A percentile compares a stretch with the other conserved stretches of the same genome.
These are phyloP conservation scores for Saitozyma podzolica DNA, from an alignment of 768 basidiomycete genomes.

Conservation along the genomic window DNA sequence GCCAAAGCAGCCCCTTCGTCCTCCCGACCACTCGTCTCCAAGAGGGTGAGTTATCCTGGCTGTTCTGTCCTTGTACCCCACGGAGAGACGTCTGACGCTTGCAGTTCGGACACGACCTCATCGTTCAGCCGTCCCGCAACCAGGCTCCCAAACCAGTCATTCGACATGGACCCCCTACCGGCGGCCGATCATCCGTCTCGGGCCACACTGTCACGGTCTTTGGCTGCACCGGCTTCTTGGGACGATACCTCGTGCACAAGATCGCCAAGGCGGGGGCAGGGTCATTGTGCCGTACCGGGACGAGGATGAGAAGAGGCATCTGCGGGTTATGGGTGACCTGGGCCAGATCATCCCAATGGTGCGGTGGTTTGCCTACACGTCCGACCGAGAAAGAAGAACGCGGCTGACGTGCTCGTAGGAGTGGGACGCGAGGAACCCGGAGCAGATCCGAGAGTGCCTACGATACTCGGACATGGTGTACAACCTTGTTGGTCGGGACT, in stretches of 20 bases:
- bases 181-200: slow-evolving; percentile 71
- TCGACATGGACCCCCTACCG: slow-evolving; percentile 65
- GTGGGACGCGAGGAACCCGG: slow-evolving; percentile 89
- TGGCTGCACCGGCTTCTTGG: slow-evolving; percentile 93
- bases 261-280: slow-evolving; percentile 89
- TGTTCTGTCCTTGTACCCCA: neutral
- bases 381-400: neutral
- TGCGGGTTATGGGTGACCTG: slow-evolving; percentile 92
- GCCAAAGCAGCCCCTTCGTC: slow-evolving; percentile 9
- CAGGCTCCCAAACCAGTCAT: slow-evolving; percentile 60
- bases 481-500: slow-evolving; percentile 91
- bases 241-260: slow-evolving; percentile 89
- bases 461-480: slow-evolving; percentile 95
- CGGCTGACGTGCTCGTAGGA: slow-evolving; percentile 60
- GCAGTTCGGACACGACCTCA: slow-evolving; percentile 49
- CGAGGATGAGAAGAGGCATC: slow-evolving; percentile 83
- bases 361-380: slow-evolving; percentile 29
- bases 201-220: slow-evolving; percentile 96
- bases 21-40: slow-evolving; percentile 16
- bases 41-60: slow-evolving; percentile 18
- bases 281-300: slow-evolving; percentile 94
- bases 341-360: slow-evolving; percentile 96
- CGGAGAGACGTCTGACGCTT: neutral
- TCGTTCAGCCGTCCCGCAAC: slow-evolving; percentile 26
- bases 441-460: slow-evolving; percentile 88